These are phyloP conservation scores for Botrytis squamosa DNA, from an alignment of 2,329 filamentous ascomycete species.

Conservation along the genomic window DNA sequence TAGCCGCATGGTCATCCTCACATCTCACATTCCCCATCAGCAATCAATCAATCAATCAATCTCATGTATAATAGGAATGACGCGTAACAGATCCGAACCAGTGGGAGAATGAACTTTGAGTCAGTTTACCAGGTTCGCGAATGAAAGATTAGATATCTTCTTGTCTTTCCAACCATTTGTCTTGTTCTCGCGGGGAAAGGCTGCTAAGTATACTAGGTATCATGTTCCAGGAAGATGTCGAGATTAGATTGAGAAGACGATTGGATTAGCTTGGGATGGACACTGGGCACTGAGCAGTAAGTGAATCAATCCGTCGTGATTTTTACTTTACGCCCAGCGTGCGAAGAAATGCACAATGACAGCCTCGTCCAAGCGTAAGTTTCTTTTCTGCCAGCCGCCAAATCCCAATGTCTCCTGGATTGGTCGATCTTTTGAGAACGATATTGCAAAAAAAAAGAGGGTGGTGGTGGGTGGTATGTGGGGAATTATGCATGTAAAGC, in stretches of 20 bases:
- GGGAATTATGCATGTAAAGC: conserved; percentile 16
- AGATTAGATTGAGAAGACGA: not conserved
- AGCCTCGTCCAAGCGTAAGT: conserved; percentile 8
- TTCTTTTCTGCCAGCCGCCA: not conserved
- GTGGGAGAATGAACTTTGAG: not conserved
- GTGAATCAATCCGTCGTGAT: not conserved
- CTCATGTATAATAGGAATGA: not conserved
- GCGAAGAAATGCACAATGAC: not conserved
- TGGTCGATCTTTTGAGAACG: not conserved
- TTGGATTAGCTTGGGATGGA: not conserved
- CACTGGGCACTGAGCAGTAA: not conserved
- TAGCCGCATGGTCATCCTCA: not conserved
- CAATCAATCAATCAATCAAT: not conserved
- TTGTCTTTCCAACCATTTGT: not conserved
- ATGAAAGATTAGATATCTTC: not conserved
- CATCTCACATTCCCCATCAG: not conserved
- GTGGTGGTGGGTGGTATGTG: conserved; percentile 2
- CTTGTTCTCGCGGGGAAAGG: not conserved
- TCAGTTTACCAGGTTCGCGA: not conserved
- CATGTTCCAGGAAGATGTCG: not conserved
- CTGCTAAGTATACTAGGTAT: not conserved
- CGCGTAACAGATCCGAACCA: not conserved
- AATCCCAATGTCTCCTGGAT: not conserved
- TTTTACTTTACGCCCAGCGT: not conserved
- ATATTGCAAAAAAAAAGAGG: not conserved